Evolutionary conservation across 495 filamentous ascomycete genomes (phyloP), one percentile per base, ranked within the genome.

Genomic region (Pyronema domesticum): DNA sequence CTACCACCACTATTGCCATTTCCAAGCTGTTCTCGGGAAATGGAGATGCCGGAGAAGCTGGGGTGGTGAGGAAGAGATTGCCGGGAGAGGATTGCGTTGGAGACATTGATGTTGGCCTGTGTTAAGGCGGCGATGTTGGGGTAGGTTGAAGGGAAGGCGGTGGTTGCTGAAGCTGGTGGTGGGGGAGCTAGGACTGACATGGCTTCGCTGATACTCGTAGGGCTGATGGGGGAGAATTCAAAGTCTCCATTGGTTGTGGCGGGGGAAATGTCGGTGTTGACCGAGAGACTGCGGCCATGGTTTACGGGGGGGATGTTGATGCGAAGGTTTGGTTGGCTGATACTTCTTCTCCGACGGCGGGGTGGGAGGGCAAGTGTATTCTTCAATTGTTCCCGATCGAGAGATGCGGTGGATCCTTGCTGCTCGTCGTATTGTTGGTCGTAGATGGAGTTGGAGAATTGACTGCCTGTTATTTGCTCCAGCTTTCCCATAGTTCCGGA

Each of bases 401-500:
- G 59, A 15, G 60, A 46, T 1, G 58, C 55, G 7, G 51, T 43
- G 40, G 10, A 48, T 17, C 6, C 39, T 43, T 43, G 13, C 39
- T 17, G 17, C 39, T 43, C 17, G 1, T 43, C 39, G 13, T 43
- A 13, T 13, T 34, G 47, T n/a, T 42, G 35, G 13, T 40, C 35
- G 37, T 64, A 64, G 23, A 64, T 46, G 34, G 60, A 60, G 46
- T 64, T 64, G 10, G 60, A 60, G 7, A 64, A 57, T 15, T 49
- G 37, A 17, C 51, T 64, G 9, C 61, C 61, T 19, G 61, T 64
- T 34, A 64, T 60, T n/a, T 60, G 61, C 19, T 64, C 61, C 51
- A 64, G 54, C 34, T 64, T 64, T 51, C 61, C 49, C 54, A 53
- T 17, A 48, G 47, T 51, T 30, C 15, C 35, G 11, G n/a, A 51